A percentile compares a stretch with the other conserved stretches of the same genome.
phyloP scores from a whole-genome alignment of 257 asterid species.

The Nicotiana knightiana region DNA sequence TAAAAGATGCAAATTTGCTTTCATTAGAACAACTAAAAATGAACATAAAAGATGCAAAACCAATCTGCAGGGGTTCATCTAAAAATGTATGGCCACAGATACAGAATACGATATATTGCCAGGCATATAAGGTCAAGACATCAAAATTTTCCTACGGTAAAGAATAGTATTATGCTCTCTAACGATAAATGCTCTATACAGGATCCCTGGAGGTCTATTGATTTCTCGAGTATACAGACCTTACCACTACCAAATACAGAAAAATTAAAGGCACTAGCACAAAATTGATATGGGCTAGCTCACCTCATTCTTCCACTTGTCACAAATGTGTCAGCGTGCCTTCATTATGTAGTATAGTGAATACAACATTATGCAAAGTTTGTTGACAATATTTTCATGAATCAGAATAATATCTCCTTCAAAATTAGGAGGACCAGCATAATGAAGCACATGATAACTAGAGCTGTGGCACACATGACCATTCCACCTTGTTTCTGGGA shows the following conservation, averaged over 20 bases:
- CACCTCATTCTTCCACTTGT: conserved; percentile 7
- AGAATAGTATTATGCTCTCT: conserved; percentile 2
- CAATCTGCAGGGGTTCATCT: background rate
- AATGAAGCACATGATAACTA: conserved; percentile 81
- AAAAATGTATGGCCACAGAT: background rate
- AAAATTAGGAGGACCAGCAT: conserved; percentile 86
- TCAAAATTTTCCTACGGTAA: conserved; percentile 1
- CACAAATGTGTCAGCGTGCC: background rate
- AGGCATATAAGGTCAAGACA: background rate
- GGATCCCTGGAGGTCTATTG: conserved; percentile 25
- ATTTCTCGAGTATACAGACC: conserved; percentile 16
- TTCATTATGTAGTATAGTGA: background rate
- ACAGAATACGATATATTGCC: background rate
- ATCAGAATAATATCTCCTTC: conserved; percentile 66
- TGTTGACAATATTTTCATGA: background rate
- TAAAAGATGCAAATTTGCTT: background rate
- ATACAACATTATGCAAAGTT: background rate
- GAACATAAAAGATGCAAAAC: background rate
- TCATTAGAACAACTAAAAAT: background rate
- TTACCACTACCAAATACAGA: conserved; percentile 11
- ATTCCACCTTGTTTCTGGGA: conserved; percentile 88
- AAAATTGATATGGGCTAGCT: conserved; percentile 2
- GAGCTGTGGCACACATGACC: conserved; percentile 90
- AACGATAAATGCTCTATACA: conserved; percentile 41
- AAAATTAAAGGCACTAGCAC: background rate